Percentiles rank a stretch among this genome's conserved stretches.
phyloP scores from a whole-genome alignment of 2,329 filamentous ascomycete genomes.

The Cercospora beticola region DNA sequence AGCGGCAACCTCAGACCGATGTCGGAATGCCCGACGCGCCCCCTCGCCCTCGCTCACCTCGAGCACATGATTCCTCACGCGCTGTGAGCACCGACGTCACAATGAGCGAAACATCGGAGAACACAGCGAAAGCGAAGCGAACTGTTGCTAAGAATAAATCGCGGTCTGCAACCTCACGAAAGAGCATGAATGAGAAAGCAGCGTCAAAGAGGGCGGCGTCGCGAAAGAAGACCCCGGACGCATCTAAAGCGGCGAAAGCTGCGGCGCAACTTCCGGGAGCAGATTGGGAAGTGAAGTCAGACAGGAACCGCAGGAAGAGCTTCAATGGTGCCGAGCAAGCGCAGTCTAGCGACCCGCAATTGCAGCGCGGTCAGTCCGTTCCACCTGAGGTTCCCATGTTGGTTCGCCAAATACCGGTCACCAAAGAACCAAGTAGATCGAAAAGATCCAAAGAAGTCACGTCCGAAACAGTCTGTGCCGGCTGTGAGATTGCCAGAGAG shows the following conservation, averaged over 20 bases:
- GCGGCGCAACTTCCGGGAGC: slow-evolving; percentile 2
- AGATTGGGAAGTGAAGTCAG: slow-evolving; percentile 15
- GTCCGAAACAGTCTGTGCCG: slow-evolving; percentile 54
- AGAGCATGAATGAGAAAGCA: slow-evolving; percentile 40
- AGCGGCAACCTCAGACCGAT: slow-evolving; percentile 1
- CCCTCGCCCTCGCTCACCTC: slow-evolving; percentile 43
- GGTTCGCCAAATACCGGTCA: slow-evolving; percentile 20
- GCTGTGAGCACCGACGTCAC: slow-evolving; percentile 30
- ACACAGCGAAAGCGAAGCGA: slow-evolving; percentile 31
- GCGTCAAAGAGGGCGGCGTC: slow-evolving; percentile 31
- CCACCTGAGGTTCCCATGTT: slow-evolving; percentile 33
- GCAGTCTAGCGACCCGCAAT: not conserved
- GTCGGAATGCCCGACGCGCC: slow-evolving; percentile 21
- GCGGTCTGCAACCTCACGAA: slow-evolving; percentile 40
- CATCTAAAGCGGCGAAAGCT: slow-evolving; percentile 35
- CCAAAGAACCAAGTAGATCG: slow-evolving; percentile 32
- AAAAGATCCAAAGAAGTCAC: slow-evolving; percentile 26
- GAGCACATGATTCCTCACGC: slow-evolving; percentile 36
- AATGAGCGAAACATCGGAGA: slow-evolving; percentile 27
- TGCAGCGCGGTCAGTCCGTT: slow-evolving; percentile 30
- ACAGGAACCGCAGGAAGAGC: slow-evolving; percentile 30
- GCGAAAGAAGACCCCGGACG: slow-evolving; percentile 38
- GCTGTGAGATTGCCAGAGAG: slow-evolving; percentile 57
- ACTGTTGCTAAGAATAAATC: slow-evolving; percentile 51
- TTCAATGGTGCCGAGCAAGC: slow-evolving; percentile 17